Evolutionary conservation across 2,329 filamentous ascomycete species (phyloP), one percentile per base, ranked within the genome.

Genomic region (Podosphaera xanthii): DNA sequence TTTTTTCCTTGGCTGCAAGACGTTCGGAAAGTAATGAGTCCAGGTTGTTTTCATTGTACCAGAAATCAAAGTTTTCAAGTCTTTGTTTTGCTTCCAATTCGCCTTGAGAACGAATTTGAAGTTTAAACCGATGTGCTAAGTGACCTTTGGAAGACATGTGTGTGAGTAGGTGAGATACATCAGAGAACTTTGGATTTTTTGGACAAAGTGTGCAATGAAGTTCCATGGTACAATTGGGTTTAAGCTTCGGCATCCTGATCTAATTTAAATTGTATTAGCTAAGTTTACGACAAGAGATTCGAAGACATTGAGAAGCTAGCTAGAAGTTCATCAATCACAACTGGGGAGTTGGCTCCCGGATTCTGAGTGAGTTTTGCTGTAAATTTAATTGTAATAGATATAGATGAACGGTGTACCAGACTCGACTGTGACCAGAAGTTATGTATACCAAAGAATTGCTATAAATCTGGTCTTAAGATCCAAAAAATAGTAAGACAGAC

Each of bases 61-160:
- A 96, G 42, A 74, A 72, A 59, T 94, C 82, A 67, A 88, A 96
- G 52, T 76, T 72, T 42, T 81, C 76, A 52, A 94, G 74, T 38
- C 78, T 70, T 9, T 77, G 70, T 33, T 77, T 75, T n/a, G 84
- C 81, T n/a, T 73, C 72, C n/a, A 76, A 70, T 61, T 94, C 85
- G 53, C 79, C 76, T 59, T 81, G 77, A 59, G 83, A 80, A 60
- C 79, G 80, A 64, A 95, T 80, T 66, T 87, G 83, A 58, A 88
- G 77, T 67, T 87, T 88, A 73, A 90, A 94, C 66, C 87, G 82
- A 68, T 87, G 80, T 61, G 88, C 83, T 40, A 96, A 75, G 69
- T 97, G 91, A n/a, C 86, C 85, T 69, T 96, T 96, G 63, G 90
- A 96, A 61, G 86, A 82, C 62, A 96, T 81, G 69, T 97, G 91